These are phyloP conservation scores for Mucor lusitanicus DNA, from an alignment of 371 early-diverging fungal genomes.

Conservation along the genomic window DNA sequence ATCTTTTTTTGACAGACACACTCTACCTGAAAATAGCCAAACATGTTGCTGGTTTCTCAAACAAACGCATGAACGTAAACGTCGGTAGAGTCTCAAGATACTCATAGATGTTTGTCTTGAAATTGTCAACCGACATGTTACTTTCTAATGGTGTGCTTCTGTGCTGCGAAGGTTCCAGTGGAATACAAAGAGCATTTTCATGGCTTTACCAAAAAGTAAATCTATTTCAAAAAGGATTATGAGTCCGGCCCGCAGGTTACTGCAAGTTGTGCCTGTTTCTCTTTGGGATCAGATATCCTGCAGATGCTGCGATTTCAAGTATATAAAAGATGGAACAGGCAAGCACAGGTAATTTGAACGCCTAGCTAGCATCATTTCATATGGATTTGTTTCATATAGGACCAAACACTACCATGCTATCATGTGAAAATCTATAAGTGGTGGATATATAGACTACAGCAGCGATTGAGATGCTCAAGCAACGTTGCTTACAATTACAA, in stretches of 20 bases:
- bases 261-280: background rate
- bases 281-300: background rate
- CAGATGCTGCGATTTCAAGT: too few species aligned
- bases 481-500: too few species aligned
- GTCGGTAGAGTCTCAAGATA: conserved; percentile 82
- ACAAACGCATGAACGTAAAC: conserved; percentile 75
- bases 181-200: background rate
- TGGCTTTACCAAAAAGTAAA: background rate
- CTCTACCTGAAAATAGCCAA: conserved; percentile 86
- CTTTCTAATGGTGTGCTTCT: background rate
- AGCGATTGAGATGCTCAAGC: too few species aligned
- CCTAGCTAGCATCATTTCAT: too few species aligned
- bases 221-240: background rate
- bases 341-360: too few species aligned
- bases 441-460: too few species aligned
- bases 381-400: too few species aligned
- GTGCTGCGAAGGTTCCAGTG: background rate
- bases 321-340: too few species aligned
- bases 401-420: too few species aligned
- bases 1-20: background rate
- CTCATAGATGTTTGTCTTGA: conserved; percentile 74
- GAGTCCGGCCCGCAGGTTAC: background rate
- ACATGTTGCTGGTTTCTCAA: conserved; percentile 89
- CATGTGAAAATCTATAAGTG: too few species aligned
- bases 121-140: conserved; percentile 52